Base-by-base conservation (phyloP, 1,284 basidiomycete species). In the Trichosporon faecale region DNA sequence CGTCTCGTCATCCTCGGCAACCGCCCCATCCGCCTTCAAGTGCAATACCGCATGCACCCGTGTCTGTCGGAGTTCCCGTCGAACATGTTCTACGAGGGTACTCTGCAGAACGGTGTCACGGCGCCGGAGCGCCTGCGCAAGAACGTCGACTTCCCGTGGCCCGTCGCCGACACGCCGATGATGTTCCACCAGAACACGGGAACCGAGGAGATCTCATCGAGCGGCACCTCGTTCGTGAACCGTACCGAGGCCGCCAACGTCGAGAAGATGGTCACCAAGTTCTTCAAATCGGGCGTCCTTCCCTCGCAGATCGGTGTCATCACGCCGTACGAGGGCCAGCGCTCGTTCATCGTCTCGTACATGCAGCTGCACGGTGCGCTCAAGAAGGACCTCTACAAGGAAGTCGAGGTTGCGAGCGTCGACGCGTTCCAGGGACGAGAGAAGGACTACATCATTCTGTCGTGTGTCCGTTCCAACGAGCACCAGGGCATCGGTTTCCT, bases 31-130 rank as follows among this genome's bases (percentile, higher is more conserved):
- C 94, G 97, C 73, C 88, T 99, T 40, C 95, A 99, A 85, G 97
- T 99, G 60, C 97, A 99, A 84, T 99, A 99, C 81, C 95, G 97
- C 82, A 99, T 99, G 97, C 97, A 99, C 82, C 97, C 97, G 16
- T 98, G 96, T 83, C 87, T 99, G 64, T 98, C 97, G 64, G 95
- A 99, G 84, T 99, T 99, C 86, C 96, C 97, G 0, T 97, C 94
- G 72, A 99, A 99, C 85, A 98, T 99, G 96, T 99, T 99, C 86
- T 99, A 99, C 85, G 97, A 99, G 83, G 97, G 97, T 23, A 97
- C 95, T 0, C 85, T 99, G 61, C 97, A 99, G 85, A 99, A 99
- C 82, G 97, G 97, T 84, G 97, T 99, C 70, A 99, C 97, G 11
- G 97, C 97, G 12, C 96, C 97, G 1, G 97, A 99, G 82, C 89